Percentiles rank a stretch among this genome's conserved stretches.
These are phyloP conservation scores for Alternaria gansuensis DNA, from an alignment of 2,329 filamentous ascomycete species.

Conservation along the genomic window DNA sequence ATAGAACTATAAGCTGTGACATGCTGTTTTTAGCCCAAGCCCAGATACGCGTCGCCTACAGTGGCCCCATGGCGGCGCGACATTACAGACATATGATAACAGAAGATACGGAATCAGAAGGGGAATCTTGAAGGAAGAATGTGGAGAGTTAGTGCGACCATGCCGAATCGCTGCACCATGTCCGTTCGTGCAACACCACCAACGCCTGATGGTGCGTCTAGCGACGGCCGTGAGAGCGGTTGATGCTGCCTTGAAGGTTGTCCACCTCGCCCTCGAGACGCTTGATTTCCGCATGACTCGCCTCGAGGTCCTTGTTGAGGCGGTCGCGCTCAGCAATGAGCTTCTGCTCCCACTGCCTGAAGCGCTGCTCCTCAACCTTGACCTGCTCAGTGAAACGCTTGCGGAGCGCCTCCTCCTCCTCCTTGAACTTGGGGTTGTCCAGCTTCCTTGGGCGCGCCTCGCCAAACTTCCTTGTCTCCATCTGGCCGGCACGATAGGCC, in stretches of 20 bases:
- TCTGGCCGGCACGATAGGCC: constrained; percentile 97
- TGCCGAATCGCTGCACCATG: constrained; percentile 20
- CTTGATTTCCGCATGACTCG: constrained; percentile 92
- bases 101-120: constrained; percentile 42
- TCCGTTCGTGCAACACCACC: constrained; percentile 20
- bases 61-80: constrained; percentile 42
- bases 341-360: constrained; percentile 99
- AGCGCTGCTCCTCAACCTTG: constrained; percentile 99
- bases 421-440: constrained; percentile 99
- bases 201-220: constrained; percentile 57
- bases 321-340: constrained; percentile 98
- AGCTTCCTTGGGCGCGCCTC: constrained; percentile 97
- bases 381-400: constrained; percentile 99
- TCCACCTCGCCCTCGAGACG: constrained; percentile 92
- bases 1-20: constrained; percentile 33
- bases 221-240: constrained; percentile 91
- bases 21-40: constrained; percentile 25
- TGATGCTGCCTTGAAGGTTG: constrained; percentile 86
- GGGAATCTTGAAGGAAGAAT: constrained; percentile 54
- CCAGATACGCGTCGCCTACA: constrained; percentile 17
- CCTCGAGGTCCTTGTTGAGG: constrained; percentile 99
- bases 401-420: constrained; percentile 96
- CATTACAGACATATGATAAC: constrained; percentile 55
- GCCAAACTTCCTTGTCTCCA: constrained; percentile 99
- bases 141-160: constrained; percentile 20